Conservation (phyloP, 2,329 filamentous ascomycete species). For the Fusarium torreyae region DNA sequence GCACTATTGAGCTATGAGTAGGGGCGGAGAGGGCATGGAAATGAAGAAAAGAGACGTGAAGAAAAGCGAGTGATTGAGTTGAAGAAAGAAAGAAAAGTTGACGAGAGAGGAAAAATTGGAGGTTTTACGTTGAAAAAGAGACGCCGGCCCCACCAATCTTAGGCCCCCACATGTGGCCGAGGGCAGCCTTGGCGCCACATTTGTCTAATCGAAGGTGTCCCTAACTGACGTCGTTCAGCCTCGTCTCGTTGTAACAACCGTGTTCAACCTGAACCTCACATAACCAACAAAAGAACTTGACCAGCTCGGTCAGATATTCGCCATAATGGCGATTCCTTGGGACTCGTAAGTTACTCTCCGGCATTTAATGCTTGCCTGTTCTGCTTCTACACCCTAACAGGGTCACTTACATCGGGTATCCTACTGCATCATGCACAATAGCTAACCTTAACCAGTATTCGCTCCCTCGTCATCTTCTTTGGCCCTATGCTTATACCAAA, state of each 20-base stretch:
- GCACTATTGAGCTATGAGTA: conserved; percentile 35
- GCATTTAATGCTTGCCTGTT: neutral
- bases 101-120: conserved; percentile 27
- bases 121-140: conserved; percentile 34
- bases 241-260: conserved; percentile 34
- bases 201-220: conserved; percentile 33
- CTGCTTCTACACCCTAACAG: neutral
- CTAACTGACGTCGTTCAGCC: conserved; percentile 44
- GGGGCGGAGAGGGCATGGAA: neutral
- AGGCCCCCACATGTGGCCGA: conserved; percentile 29
- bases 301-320: conserved; percentile 5
- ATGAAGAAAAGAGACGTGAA: neutral
- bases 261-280: conserved; percentile 37
- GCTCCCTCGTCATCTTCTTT: conserved; percentile 72
- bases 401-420: conserved; percentile 13
- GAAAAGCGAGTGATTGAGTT: conserved; percentile 22
- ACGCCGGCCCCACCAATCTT: conserved; percentile 36
- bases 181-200: conserved; percentile 33
- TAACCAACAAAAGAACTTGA: conserved; percentile 2
- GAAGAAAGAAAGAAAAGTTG: conserved; percentile 28
- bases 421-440: conserved; percentile 8
- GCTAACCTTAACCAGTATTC: conserved; percentile 59
- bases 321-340: conserved; percentile 51
- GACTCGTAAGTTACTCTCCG: conserved; percentile 45
- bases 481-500: conserved; percentile 81